These are phyloP conservation scores for Scedosporium boydii DNA, from an alignment of 2,329 filamentous ascomycete genomes.

Conservation along the genomic window DNA sequence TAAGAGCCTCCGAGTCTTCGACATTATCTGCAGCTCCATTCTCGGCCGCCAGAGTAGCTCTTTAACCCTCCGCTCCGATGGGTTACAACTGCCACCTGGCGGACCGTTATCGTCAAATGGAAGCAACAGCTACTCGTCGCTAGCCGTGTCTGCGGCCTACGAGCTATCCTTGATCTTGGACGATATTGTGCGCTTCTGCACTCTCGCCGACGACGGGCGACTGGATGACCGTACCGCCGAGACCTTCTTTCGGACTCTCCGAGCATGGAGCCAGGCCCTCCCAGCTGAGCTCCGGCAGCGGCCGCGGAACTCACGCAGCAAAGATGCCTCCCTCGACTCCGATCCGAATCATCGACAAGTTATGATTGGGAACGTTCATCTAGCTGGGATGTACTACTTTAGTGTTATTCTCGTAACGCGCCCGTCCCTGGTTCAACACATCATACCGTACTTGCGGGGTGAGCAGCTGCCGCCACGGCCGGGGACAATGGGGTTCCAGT, in stretches of 20 bases:
- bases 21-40: slow-evolving; percentile 11
- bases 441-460: slow-evolving; percentile 1
- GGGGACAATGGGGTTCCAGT: too few species aligned
- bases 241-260: slow-evolving; percentile 6
- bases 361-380: slow-evolving; percentile 9
- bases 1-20: slow-evolving; percentile 10
- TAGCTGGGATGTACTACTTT: slow-evolving; percentile 12
- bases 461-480: slow-evolving; percentile 14
- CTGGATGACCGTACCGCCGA: slow-evolving; percentile 2
- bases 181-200: slow-evolving; percentile 6
- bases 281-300: neutral
- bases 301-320: neutral
- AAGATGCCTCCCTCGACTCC: neutral
- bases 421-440: slow-evolving; percentile 10
- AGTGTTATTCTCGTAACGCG: slow-evolving; percentile 11
- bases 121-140: neutral
- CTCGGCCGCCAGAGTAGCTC: slow-evolving; percentile 9
- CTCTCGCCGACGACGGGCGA: slow-evolving; percentile 1
- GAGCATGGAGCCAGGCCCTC: slow-evolving; percentile 5
- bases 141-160: slow-evolving; percentile 8
- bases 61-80: slow-evolving; percentile 1
- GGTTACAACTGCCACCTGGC: neutral
- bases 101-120: slow-evolving; percentile 1
- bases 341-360: slow-evolving; percentile 1
- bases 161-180: slow-evolving; percentile 8